These are phyloP conservation scores for Scutellaria baicalensis DNA, from an alignment of 257 asterid genomes.

Conservation along the genomic window DNA sequence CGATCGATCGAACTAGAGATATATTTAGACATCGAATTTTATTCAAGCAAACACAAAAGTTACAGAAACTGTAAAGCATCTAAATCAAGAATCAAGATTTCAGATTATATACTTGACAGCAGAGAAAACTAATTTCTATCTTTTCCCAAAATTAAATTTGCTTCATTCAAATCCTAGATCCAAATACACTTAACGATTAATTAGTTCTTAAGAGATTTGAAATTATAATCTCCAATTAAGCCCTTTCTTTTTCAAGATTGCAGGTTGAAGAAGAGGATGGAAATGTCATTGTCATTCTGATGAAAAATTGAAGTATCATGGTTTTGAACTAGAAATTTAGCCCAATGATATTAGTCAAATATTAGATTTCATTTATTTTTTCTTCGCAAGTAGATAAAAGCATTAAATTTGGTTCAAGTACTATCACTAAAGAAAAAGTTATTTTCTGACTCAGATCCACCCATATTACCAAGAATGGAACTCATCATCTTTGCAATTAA, in stretches of 20 bases:
- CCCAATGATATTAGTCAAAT: neutral
- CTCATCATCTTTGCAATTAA: neutral
- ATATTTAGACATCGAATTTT: too few relatives aligned
- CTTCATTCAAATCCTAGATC: neutral
- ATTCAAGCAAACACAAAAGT: too few relatives aligned
- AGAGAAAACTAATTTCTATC: too few relatives aligned
- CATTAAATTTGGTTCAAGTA: neutral
- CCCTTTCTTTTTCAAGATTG: too few relatives aligned
- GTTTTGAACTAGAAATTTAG: neutral
- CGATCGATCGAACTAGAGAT: too few relatives aligned
- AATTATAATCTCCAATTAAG: neutral
- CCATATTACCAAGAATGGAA: neutral
- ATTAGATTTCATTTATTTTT: neutral
- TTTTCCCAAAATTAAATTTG: too few relatives aligned
- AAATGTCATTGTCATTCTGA: too few relatives aligned
- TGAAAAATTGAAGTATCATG: neutral
- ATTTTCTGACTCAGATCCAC: conserved; percentile 21
- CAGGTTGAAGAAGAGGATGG: too few relatives aligned
- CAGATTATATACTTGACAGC: too few relatives aligned
- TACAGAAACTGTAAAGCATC: too few relatives aligned
- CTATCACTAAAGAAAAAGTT: neutral
- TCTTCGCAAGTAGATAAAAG: neutral
- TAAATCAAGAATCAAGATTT: too few relatives aligned
- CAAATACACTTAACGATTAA: neutral
- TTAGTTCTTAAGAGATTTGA: neutral